These are phyloP conservation scores for Nemania serpens DNA, from an alignment of 2,329 filamentous ascomycete genomes.

Conservation along the genomic window DNA sequence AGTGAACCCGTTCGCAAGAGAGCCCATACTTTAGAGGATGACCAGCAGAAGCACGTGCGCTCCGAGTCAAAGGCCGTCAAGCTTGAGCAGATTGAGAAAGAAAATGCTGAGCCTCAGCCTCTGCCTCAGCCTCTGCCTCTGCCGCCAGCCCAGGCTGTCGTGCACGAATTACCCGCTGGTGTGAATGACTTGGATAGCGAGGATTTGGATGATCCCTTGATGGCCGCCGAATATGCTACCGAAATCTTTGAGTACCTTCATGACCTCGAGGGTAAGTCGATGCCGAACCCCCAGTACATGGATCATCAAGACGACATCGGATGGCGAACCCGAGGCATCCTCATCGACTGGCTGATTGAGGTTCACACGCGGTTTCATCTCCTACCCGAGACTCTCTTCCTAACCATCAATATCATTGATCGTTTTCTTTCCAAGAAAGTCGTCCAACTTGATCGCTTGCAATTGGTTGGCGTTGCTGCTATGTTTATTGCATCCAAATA, in stretches of 20 bases:
- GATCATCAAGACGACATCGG: constrained; percentile 91
- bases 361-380: constrained; percentile 97
- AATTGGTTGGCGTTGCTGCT: constrained; percentile 94
- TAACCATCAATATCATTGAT: constrained; percentile 97
- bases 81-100: constrained; percentile 40
- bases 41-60: constrained; percentile 51
- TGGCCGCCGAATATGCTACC: constrained; percentile 96
- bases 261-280: constrained; percentile 76
- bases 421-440: constrained; percentile 95
- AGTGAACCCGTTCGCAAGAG: constrained; percentile 73
- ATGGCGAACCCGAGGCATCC: constrained; percentile 97
- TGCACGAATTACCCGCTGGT: constrained; percentile 42
- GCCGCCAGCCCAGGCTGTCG: constrained; percentile 33
- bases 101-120: constrained; percentile 33
- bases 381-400: constrained; percentile 92
- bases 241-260: constrained; percentile 97
- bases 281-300: constrained; percentile 95
- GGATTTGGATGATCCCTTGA: constrained; percentile 90
- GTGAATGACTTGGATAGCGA: constrained; percentile 79
- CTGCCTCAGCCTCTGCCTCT: constrained; percentile 24
- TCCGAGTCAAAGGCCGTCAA: constrained; percentile 39
- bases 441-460: constrained; percentile 92
- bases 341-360: constrained; percentile 98
- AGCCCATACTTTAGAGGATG: constrained; percentile 57
- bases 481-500: constrained; percentile 99